These are phyloP conservation scores for Ophiostoma novo-ulmi DNA, from an alignment of 2,329 filamentous ascomycete species.

Conservation along the genomic window DNA sequence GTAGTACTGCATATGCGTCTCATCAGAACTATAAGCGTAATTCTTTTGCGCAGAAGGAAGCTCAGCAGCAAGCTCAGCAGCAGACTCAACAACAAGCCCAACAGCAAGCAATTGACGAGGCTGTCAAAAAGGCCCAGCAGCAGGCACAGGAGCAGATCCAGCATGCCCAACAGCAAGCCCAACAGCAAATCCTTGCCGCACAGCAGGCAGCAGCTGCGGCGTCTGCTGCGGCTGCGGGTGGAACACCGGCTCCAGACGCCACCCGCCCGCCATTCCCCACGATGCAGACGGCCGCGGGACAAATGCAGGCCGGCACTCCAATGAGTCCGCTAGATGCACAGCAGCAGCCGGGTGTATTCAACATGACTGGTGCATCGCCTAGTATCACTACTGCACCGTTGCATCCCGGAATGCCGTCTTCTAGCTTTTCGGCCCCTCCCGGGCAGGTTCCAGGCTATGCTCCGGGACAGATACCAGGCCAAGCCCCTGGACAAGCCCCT, in stretches of 20 bases:
- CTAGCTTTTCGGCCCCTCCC: not conserved
- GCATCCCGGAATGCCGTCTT: not conserved
- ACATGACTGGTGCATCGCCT: not conserved
- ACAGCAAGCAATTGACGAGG: slow-evolving; percentile 7
- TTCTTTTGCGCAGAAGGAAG: not conserved
- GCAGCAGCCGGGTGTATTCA: not conserved
- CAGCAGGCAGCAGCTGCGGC: not conserved
- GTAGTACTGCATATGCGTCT: not conserved
- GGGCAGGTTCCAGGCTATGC: not conserved
- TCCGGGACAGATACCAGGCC: not conserved
- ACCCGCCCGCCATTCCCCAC: not conserved
- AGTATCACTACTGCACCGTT: not conserved
- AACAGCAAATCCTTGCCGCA: slow-evolving; percentile 10
- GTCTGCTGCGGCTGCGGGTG: not conserved
- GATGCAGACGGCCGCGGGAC: not conserved
- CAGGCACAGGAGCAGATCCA: slow-evolving; percentile 17
- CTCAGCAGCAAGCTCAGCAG: slow-evolving; percentile 8
- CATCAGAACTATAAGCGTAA: slow-evolving; percentile 22
- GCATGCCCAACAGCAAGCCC: slow-evolving; percentile 11
- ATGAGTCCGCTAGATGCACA: not conserved
- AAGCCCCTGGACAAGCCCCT: slow-evolving; percentile 1
- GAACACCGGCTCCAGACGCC: not conserved
- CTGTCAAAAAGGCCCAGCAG: slow-evolving; percentile 16
- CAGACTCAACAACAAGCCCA: slow-evolving; percentile 4
- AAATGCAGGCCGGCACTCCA: not conserved